Conservation (phyloP, 2,329 filamentous ascomycete species). For the Alternaria sp. region DNA sequence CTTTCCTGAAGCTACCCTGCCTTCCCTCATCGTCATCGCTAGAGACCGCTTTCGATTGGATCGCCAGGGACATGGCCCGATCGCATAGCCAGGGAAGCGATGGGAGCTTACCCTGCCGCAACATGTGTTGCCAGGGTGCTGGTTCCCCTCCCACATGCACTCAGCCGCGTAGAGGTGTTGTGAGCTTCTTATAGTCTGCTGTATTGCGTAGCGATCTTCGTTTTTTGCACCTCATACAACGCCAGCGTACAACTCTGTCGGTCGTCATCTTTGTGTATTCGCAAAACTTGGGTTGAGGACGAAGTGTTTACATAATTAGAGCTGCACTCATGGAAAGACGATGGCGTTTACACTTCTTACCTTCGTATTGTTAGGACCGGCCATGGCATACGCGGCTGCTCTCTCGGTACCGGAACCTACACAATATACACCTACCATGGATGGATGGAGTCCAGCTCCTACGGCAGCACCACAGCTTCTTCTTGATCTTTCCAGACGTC, state of each 20-base stretch:
- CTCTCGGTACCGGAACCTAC: conserved; percentile 43
- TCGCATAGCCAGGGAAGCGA: conserved; percentile 25
- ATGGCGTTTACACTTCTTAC: conserved; percentile 36
- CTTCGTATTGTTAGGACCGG: conserved; percentile 41
- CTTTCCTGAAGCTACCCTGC: conserved; percentile 18
- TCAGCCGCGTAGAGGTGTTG: conserved; percentile 21
- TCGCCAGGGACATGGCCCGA: conserved; percentile 26
- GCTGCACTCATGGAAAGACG: conserved; percentile 25
- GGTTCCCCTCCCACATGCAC: conserved; percentile 9
- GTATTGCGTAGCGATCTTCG: conserved; percentile 22
- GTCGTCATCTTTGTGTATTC: background rate
- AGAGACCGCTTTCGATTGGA: conserved; percentile 22
- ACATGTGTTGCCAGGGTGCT: conserved; percentile 17
- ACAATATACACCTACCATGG: conserved; percentile 26
- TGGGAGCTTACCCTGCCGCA: conserved; percentile 26
- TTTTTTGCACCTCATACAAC: conserved; percentile 4
- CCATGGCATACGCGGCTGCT: conserved; percentile 34
- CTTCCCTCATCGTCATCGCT: conserved; percentile 25
- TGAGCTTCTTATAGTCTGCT: conserved; percentile 20
- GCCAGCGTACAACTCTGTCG: background rate
- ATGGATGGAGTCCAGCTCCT: conserved; percentile 45
- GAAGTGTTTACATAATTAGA: background rate
- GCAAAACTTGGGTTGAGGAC: background rate
- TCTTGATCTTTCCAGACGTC: conserved; percentile 39
- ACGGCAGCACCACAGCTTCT: conserved; percentile 35